Base-by-base conservation (phyloP, 2,329 filamentous ascomycete genomes). In the Xylariomycetidae sp. region DNA sequence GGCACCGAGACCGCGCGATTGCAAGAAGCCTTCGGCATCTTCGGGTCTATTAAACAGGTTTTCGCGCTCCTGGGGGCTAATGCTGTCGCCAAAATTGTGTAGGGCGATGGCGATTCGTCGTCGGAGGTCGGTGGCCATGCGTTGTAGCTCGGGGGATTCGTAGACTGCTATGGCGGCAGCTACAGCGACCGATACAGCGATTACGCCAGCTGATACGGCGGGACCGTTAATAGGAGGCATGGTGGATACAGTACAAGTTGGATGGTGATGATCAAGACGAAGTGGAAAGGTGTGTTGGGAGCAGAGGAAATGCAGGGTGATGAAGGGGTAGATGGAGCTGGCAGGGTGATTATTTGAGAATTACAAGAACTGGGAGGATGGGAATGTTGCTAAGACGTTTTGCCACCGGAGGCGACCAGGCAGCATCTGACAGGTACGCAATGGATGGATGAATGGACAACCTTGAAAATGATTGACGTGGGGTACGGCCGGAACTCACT, bases 31-130 rank as follows among this genome's bases (percentile, higher is more conserved):
- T 34, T 81, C 70, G 37, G 77, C 77, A 55, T 82, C 78, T 53
- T 82, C 78, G 32, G 78, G 78, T 10, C 78, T 64, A 53, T 82
- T 82, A 57, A 80, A 81, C 17, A 73, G 58, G 36, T 78, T 78
- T 44, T 74, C 62, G 18, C 62, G 58, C 26, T 59, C 54, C 36
- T 66, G 58, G 4, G 72, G 67, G 29, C 66, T 62, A 54, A 80
- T 69, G 44, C 66, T 68, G 36, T 82, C 75, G 38, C 76, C 73
- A 17, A 81, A 63, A 8, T 70, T 66, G 49, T 80, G 72, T 11
- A 82, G 58, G 30, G 76, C 75, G 25, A 80, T 52, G 44, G 76
- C 74, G 49, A 82, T 74, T 40, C 74, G 70, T 38, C 76, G 71
- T 39, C 77, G 74, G 37, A 80, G 63, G 52, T 80, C 72, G 42